These are phyloP conservation scores for Vitis amurensis DNA, from an alignment of 164 flowering plant genomes.

Conservation along the genomic window DNA sequence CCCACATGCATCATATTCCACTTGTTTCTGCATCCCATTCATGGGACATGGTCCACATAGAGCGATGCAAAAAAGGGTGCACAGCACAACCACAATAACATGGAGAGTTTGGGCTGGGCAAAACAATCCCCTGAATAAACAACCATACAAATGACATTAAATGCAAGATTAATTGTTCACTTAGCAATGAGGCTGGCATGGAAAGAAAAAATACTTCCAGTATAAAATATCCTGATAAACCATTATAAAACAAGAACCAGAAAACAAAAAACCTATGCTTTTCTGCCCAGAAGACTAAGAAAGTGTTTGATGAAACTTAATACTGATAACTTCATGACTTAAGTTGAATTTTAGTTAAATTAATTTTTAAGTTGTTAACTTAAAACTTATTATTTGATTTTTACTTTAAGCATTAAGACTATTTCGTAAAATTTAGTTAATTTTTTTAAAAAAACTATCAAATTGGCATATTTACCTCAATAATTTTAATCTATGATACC, in stretches of 20 bases:
- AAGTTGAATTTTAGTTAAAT: no score
- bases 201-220: not conserved
- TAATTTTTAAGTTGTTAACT: no score
- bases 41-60: slow-evolving; percentile 33
- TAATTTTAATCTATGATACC: no score
- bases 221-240: not conserved
- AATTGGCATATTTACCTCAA: no score
- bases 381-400: no score
- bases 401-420: no score
- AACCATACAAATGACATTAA: not conserved
- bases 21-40: slow-evolving; percentile 23
- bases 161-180: not conserved
- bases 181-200: not conserved
- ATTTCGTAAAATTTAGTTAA: no score
- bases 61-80: slow-evolving; percentile 28
- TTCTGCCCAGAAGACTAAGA: not conserved
- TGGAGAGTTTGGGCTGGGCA: slow-evolving; percentile 20
- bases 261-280: not conserved
- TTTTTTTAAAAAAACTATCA: no score
- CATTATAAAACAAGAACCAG: not conserved
- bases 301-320: not conserved
- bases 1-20: slow-evolving; percentile 36
- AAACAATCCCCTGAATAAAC: slow-evolving; percentile 40
- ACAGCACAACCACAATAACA: slow-evolving; percentile 34
- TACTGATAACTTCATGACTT: not conserved